Conservation (phyloP, 2,329 filamentous ascomycete species). For the Penicillium capsulatum region DNA sequence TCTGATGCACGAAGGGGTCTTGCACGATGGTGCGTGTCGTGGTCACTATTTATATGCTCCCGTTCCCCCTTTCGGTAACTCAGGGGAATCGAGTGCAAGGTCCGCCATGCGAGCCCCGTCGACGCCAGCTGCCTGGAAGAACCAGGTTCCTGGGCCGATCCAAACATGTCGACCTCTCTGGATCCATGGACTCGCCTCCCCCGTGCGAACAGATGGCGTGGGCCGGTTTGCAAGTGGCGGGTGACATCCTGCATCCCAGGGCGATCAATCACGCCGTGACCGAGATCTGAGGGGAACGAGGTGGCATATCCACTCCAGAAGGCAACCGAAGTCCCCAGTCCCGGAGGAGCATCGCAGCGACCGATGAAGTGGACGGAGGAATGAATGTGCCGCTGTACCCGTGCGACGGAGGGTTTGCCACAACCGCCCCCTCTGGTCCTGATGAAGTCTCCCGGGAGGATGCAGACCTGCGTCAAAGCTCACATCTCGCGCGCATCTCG, state of each 20-base stretch:
- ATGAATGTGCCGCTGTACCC: not conserved
- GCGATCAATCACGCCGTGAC: constrained; percentile 25
- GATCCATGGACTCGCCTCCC: constrained; percentile 7
- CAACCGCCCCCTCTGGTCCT: not conserved
- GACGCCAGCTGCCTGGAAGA: constrained; percentile 3
- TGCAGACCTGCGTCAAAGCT: not conserved
- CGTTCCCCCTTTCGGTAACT: not conserved
- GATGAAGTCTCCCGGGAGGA: not conserved
- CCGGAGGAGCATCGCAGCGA: not conserved
- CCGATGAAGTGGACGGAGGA: not conserved
- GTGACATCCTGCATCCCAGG: constrained; percentile 27
- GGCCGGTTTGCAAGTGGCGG: constrained; percentile 30
- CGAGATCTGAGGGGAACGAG: not conserved
- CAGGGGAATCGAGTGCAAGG: not conserved
- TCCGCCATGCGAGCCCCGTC: constrained; percentile 1
- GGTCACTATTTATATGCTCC: constrained; percentile 3
- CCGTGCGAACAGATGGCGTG: constrained; percentile 15
- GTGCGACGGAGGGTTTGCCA: not conserved
- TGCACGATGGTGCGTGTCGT: too few species aligned
- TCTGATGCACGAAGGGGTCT: constrained; percentile 4
- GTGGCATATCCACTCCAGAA: too few species aligned
- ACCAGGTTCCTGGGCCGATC: constrained; percentile 4
- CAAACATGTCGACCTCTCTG: constrained; percentile 2
- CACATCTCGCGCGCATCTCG: too few species aligned
- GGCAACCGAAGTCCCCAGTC: not conserved